phyloP scores from a whole-genome alignment of 768 basidiomycete species.

The Suillus bovinus region DNA sequence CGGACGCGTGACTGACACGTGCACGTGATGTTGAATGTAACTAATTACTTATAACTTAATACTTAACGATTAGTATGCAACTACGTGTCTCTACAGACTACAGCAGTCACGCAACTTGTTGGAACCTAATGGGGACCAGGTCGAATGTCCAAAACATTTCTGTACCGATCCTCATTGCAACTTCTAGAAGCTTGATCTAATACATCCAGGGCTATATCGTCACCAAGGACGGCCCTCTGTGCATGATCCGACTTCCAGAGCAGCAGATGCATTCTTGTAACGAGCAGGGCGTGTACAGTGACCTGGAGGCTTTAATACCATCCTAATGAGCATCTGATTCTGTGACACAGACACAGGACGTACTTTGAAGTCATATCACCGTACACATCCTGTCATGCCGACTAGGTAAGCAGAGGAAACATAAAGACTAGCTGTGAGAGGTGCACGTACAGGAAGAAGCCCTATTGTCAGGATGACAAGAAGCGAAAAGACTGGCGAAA shows the following conservation, averaged over 20 bases:
- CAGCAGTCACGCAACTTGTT: not conserved
- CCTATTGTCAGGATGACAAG: not conserved
- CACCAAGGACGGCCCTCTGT: too few species aligned
- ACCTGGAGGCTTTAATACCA: slow-evolving; percentile 3
- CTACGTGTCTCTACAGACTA: not conserved
- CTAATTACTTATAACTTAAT: too few species aligned
- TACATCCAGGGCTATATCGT: not conserved
- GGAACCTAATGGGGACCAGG: not conserved
- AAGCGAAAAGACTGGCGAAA: slow-evolving; percentile 4
- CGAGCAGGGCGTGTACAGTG: slow-evolving; percentile 4
- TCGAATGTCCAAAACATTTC: not conserved
- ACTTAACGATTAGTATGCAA: too few species aligned
- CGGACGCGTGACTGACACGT: not conserved
- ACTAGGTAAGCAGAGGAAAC: not conserved
- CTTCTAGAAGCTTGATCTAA: not conserved
- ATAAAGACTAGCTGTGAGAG: too few species aligned
- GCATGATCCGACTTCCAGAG: slow-evolving; percentile 8
- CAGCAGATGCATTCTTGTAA: slow-evolving; percentile 8
- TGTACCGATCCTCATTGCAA: not conserved
- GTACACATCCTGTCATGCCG: not conserved
- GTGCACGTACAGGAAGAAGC: slow-evolving; percentile 1
- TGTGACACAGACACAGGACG: not conserved
- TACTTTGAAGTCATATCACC: slow-evolving; percentile 8
- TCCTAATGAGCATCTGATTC: not conserved
- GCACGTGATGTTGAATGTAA: not conserved